Evolutionary conservation across 768 basidiomycete species (phyloP).

Genomic region (Roridomyces roridus): DNA sequence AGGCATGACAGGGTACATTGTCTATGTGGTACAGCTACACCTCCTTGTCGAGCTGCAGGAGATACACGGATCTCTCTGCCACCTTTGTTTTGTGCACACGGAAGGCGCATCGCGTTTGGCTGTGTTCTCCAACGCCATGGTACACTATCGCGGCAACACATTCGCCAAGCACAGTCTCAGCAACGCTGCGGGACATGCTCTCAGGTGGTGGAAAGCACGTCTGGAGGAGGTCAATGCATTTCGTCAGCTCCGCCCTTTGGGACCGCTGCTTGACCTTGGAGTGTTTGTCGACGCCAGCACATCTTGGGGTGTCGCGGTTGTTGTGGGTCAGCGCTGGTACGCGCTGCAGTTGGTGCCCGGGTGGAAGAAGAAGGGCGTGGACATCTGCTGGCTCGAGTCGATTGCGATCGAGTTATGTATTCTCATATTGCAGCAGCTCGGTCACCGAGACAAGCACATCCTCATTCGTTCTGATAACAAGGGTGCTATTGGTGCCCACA

Average conservation of each 20-base stretch:
- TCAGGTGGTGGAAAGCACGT: neutral
- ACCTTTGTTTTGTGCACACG: slow-evolving; percentile 7
- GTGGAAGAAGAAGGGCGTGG: slow-evolving; percentile 22
- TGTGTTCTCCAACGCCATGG: slow-evolving; percentile 7
- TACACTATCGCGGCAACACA: neutral
- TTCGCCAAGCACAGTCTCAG: neutral
- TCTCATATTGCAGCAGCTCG: slow-evolving; percentile 9
- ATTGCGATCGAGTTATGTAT: slow-evolving; percentile 11
- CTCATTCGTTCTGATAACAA: slow-evolving; percentile 17
- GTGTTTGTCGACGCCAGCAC: slow-evolving; percentile 30
- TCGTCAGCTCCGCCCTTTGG: neutral
- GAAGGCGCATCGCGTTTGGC: slow-evolving; percentile 10
- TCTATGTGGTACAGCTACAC: too few species aligned
- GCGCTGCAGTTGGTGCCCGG: slow-evolving; percentile 9
- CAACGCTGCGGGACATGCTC: neutral
- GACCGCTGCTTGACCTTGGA: neutral
- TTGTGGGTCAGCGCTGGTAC: slow-evolving; percentile 21
- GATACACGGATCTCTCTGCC: slow-evolving; percentile 10
- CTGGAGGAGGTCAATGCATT: neutral
- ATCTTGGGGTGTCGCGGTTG: slow-evolving; percentile 32
- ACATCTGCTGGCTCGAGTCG: slow-evolving; percentile 36
- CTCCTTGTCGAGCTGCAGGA: slow-evolving; percentile 13
- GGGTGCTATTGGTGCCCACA: neutral
- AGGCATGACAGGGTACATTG: too few species aligned
- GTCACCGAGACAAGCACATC: slow-evolving; percentile 5